Evolutionary conservation across 2,329 filamentous ascomycete species (phyloP), one percentile per base, ranked within the genome.

Genomic region (Plectosphaerella cucumerina): DNA sequence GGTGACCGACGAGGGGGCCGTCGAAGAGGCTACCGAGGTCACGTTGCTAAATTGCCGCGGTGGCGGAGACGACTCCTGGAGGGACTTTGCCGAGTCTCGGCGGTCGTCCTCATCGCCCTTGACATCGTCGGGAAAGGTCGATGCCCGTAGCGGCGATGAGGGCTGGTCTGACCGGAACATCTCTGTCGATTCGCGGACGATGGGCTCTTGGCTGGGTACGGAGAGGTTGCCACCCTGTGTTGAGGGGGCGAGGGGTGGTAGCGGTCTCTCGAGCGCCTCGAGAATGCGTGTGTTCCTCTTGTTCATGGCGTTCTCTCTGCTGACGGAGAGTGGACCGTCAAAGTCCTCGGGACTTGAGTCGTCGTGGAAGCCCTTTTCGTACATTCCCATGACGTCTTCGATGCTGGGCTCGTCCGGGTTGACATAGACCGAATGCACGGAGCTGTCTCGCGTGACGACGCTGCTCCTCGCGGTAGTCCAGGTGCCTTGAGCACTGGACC

Each of bases 391-490:
- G 50, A 90, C 78, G 71, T 86, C 82, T 58, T 86, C 82, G 31
- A 87, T 72, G 59, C 81, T 84, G 50, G 81, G 74, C 39, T 79
- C 80, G 56, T 84, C 81, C 54, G 80, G 75, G 53, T 61, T 59
- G 44, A 58, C 68, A 56, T 74, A 74, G 67, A 77, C 78, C 55
- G 75, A 94, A 70, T 71, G 87, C 49, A 85, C 77, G 2, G 88
- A 91, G 72, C 88, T 95, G 53, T 84, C 82, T 59, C 89, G 90
- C 4, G 90, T 94, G 56, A 86, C 67, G 47, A 94, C 77, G 62
- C 91, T 96, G 66, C 89, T 95, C 54, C 89, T 80, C 63, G 93
- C 89, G 1, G 90, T 95, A n/a, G 85, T 83, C 5, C 67, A 58
- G 3, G 78, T 80, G 21, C 86, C 91, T 31, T 77, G 78, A 22